phyloP scores from a whole-genome alignment of 2,329 filamentous ascomycete species.

The Pyrenophora teres region DNA sequence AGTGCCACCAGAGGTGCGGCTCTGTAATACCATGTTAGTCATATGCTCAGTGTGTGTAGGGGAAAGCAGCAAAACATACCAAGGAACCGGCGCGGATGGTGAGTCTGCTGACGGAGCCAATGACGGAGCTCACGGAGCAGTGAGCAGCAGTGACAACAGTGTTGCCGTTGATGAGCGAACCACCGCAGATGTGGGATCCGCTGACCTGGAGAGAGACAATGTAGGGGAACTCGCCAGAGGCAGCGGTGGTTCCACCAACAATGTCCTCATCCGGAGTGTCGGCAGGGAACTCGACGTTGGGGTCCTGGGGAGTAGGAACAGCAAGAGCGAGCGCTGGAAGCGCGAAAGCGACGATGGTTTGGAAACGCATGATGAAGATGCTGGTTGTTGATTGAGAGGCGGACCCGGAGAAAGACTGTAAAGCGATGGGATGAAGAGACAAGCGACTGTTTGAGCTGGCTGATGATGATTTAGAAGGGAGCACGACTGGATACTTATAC shows the following conservation, averaged over 20 bases:
- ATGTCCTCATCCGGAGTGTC: conserved; percentile 18
- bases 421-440: conserved; percentile 12
- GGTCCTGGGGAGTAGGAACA: conserved; percentile 31
- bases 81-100: conserved; percentile 29
- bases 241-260: conserved; percentile 32
- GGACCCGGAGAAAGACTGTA: conserved; percentile 1
- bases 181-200: conserved; percentile 37
- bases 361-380: conserved; percentile 29
- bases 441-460: conserved; percentile 20
- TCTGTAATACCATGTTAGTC: conserved; percentile 13
- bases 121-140: conserved; percentile 27
- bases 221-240: conserved; percentile 35
- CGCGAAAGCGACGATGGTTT: conserved; percentile 28
- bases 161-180: conserved; percentile 32
- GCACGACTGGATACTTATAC: conserved; percentile 15
- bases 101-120: conserved; percentile 13
- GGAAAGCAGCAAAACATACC: conserved; percentile 12
- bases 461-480: conserved; percentile 3
- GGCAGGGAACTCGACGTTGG: conserved; percentile 10
- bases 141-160: conserved; percentile 39
- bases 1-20: conserved; percentile 26
- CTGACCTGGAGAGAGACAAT: conserved; percentile 29
- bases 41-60: too few relatives aligned
- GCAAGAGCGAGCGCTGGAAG: conserved; percentile 26
- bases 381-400: conserved; percentile 1